Evolutionary conservation across 306 rosid species (phyloP).

Genomic region (Abrus pulchellus): DNA sequence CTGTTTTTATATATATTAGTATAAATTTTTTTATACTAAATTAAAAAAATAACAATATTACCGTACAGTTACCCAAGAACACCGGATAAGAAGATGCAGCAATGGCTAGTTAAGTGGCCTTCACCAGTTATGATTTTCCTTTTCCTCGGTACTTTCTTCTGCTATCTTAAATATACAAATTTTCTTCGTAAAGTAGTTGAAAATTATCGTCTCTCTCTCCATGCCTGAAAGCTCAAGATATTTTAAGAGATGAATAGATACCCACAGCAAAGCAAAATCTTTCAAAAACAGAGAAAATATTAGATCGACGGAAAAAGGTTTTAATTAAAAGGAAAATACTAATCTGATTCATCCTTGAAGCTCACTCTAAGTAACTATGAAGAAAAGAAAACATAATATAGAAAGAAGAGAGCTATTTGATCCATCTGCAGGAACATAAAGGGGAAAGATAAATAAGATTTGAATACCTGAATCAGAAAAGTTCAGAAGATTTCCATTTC

Average conservation of each 20-base stretch:
- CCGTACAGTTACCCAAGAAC: no score
- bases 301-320: neutral
- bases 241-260: neutral
- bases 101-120: neutral
- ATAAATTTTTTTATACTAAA: no score
- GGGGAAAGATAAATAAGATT: constrained; percentile 1
- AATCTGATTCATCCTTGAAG: no score
- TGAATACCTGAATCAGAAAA: constrained; percentile 4
- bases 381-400: no score
- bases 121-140: neutral
- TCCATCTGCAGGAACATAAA: neutral
- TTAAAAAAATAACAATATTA: no score
- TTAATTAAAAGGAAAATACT: neutral
- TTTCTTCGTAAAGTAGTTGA: neutral
- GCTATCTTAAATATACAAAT: neutral
- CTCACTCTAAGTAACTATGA: no score
- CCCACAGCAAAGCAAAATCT: neutral
- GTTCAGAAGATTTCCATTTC: neutral
- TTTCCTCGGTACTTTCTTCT: neutral
- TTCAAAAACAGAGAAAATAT: neutral
- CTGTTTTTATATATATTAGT: no score
- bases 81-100: no score
- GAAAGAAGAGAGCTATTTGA: neutral
- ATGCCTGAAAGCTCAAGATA: neutral
- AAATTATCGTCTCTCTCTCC: neutral